These are phyloP conservation scores for Xanthoparmelia taractica DNA, from an alignment of 495 filamentous ascomycete genomes.

Conservation along the genomic window DNA sequence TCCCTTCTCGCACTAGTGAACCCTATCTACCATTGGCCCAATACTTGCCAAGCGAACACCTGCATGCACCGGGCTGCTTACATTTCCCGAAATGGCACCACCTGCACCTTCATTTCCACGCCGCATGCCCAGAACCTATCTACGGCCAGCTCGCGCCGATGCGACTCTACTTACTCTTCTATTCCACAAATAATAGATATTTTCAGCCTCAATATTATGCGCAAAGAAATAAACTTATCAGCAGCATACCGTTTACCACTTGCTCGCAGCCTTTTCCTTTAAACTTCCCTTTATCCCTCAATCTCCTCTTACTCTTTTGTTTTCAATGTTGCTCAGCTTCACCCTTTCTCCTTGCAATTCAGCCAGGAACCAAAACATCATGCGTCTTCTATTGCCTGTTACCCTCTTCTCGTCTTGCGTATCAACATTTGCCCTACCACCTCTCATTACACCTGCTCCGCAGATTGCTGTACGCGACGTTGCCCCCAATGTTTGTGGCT, in stretches of 20 bases:
- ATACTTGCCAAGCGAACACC: neutral
- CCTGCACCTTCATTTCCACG: neutral
- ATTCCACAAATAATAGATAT: neutral
- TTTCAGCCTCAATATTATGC: neutral
- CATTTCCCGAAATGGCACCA: neutral
- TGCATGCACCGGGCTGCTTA: neutral
- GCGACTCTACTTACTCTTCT: neutral
- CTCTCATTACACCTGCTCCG: conserved; percentile 8
- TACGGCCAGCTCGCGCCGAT: neutral
- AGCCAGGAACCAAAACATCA: neutral
- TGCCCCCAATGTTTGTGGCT: conserved; percentile 2
- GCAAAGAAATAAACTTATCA: neutral
- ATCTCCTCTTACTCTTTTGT: neutral
- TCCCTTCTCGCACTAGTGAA: too few species aligned
- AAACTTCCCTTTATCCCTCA: neutral
- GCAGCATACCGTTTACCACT: neutral
- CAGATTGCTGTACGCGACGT: neutral
- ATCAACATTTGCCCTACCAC: neutral
- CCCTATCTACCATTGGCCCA: neutral
- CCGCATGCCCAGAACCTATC: neutral
- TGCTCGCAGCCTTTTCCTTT: neutral
- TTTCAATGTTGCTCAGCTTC: neutral
- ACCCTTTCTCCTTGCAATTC: neutral
- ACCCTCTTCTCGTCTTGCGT: neutral
- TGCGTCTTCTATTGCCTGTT: neutral